Evolutionary conservation across 495 filamentous ascomycete species (phyloP).

Genomic region (Lineolata rhizophorae): DNA sequence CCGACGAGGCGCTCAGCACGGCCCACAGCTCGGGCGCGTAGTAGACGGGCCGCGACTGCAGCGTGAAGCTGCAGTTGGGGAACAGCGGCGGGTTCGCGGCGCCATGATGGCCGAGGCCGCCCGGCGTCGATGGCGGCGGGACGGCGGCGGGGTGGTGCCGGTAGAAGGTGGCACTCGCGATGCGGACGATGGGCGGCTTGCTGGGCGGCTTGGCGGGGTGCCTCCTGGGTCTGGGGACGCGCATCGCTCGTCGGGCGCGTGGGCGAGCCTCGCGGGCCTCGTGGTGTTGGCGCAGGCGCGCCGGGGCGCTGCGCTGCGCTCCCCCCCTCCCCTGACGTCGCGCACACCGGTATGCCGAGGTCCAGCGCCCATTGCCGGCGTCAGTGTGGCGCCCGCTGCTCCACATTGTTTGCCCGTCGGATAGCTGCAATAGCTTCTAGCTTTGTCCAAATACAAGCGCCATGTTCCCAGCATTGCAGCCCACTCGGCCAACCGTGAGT

Average conservation of each 20-base stretch:
- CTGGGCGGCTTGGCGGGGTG: constrained; percentile 1
- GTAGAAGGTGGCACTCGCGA: constrained; percentile 62
- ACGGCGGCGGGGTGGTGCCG: constrained; percentile 40
- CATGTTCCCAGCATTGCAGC: no score
- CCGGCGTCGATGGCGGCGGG: constrained; percentile 16
- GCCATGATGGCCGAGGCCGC: constrained; percentile 7
- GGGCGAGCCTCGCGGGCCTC: no score
- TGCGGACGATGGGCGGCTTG: constrained; percentile 39
- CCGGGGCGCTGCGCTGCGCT: background rate
- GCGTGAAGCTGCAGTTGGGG: constrained; percentile 36
- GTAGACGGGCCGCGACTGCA: constrained; percentile 26
- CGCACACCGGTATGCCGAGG: background rate
- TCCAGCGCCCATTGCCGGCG: background rate
- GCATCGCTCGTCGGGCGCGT: no score
- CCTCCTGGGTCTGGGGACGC: background rate
- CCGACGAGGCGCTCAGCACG: constrained; percentile 47
- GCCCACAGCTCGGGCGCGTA: constrained; percentile 39
- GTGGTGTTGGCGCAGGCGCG: no score
- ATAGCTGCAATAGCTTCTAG: no score
- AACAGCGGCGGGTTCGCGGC: constrained; percentile 41
- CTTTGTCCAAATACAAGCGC: no score
- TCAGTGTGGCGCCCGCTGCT: no score
- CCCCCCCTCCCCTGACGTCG: background rate
- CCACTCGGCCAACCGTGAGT: no score
- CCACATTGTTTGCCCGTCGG: no score